Evolutionary conservation across 1,139 yeast genomes (phyloP).

Genomic region (Dujonia santamariae): DNA sequence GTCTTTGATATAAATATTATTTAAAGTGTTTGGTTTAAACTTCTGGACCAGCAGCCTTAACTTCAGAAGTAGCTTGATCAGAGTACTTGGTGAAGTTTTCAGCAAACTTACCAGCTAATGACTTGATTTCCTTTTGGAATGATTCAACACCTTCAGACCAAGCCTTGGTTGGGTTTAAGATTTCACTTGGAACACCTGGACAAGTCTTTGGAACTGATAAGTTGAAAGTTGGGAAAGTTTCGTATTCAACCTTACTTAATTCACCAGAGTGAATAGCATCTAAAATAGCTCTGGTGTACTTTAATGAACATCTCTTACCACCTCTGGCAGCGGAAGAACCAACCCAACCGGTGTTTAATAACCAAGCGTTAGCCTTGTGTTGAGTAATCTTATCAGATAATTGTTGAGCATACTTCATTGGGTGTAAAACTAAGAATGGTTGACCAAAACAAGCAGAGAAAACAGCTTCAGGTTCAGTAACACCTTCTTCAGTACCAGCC

Average conservation of each 20-base stretch:
- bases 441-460: slow-evolving; percentile 99
- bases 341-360: slow-evolving; percentile 98
- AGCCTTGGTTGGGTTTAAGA: slow-evolving; percentile 83
- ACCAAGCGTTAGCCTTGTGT: slow-evolving; percentile 93
- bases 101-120: slow-evolving; percentile 73
- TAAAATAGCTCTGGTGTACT: slow-evolving; percentile 95
- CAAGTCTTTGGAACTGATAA: slow-evolving; percentile 81
- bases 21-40: slow-evolving; percentile 19
- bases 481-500: slow-evolving; percentile 99
- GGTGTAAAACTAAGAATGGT: slow-evolving; percentile 97
- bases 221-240: slow-evolving; percentile 82
- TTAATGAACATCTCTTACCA: slow-evolving; percentile 96
- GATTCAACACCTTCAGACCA: slow-evolving; percentile 76
- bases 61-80: slow-evolving; percentile 81
- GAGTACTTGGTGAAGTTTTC: slow-evolving; percentile 87
- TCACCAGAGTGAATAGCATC: slow-evolving; percentile 95
- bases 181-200: slow-evolving; percentile 78
- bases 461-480: slow-evolving; percentile 97
- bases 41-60: slow-evolving; percentile 88
- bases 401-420: slow-evolving; percentile 97
- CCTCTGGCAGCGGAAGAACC: slow-evolving; percentile 92
- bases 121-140: slow-evolving; percentile 65
- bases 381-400: slow-evolving; percentile 87
- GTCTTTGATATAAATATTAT: neutral
- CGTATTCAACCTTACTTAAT: slow-evolving; percentile 76